Evolutionary conservation across 352 stramenopile genomes (phyloP).

Genomic region (Halophytophthora batemanensis): DNA sequence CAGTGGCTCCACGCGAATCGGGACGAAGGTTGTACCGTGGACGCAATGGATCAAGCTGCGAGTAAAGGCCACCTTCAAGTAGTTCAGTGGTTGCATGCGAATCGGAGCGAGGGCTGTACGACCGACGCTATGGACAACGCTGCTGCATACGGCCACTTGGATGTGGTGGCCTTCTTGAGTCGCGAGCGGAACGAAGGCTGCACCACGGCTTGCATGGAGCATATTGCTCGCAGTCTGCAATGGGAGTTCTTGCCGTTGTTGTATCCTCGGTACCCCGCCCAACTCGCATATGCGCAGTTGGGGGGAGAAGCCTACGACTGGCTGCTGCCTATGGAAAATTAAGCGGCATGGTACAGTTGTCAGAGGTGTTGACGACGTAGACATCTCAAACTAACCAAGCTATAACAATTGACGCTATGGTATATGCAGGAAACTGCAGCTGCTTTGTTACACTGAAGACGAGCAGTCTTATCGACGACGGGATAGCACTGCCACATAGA

Average conservation of each 20-base stretch:
- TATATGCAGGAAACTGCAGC: too few species aligned
- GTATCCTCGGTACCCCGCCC: too few species aligned
- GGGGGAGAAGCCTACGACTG: too few species aligned
- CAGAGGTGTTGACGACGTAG: too few species aligned
- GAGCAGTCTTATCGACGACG: constrained; percentile 4
- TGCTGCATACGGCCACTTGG: constrained; percentile 1
- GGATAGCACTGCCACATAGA: constrained; percentile 51
- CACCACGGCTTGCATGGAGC: not conserved
- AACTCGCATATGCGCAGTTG: too few species aligned
- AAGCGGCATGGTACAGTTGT: too few species aligned
- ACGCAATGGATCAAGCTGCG: constrained; percentile 12
- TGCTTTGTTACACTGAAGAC: too few species aligned
- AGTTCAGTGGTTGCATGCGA: constrained; percentile 6
- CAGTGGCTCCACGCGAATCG: constrained; percentile 9
- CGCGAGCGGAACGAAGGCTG: constrained; percentile 3
- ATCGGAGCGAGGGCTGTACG: constrained; percentile 17
- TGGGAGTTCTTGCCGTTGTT: too few species aligned
- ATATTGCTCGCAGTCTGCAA: too few species aligned
- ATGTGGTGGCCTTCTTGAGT: constrained; percentile 2
- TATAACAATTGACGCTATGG: too few species aligned
- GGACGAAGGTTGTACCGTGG: constrained; percentile 11
- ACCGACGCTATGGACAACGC: constrained; percentile 24
- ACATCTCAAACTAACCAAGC: too few species aligned
- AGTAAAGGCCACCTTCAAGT: constrained; percentile 3
- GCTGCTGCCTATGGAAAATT: too few species aligned